Conservation (phyloP, 352 stramenopile species). For the Thalassiosira livingstoniorum region DNA sequence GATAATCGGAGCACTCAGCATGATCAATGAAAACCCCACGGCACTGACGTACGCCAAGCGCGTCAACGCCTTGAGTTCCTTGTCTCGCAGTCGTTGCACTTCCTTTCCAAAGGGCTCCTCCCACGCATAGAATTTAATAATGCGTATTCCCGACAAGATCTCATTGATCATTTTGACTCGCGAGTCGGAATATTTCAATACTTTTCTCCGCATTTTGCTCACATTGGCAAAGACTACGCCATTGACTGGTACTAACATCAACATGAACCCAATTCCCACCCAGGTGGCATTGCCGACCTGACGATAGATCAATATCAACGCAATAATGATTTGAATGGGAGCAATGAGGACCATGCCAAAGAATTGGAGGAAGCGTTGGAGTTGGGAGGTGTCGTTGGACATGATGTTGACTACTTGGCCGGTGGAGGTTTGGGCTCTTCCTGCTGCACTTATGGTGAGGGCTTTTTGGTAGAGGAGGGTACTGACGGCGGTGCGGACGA, state of each 20-base stretch:
- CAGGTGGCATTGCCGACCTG: conserved; percentile 84
- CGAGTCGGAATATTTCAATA: conserved; percentile 85
- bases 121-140: conserved; percentile 96
- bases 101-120: conserved; percentile 90
- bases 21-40: conserved; percentile 84
- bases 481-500: conserved; percentile 79
- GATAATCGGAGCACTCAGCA: conserved; percentile 83
- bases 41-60: conserved; percentile 80
- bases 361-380: conserved; percentile 85
- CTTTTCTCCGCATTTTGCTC: conserved; percentile 71
- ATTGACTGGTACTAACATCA: conserved; percentile 79
- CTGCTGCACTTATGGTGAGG: conserved; percentile 71
- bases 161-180: conserved; percentile 94
- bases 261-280: conserved; percentile 84
- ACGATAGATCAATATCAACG: conserved; percentile 82
- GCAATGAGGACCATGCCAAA: conserved; percentile 92
- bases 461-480: conserved; percentile 82
- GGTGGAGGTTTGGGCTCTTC: conserved; percentile 75
- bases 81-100: conserved; percentile 82
- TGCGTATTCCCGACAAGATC: conserved; percentile 91
- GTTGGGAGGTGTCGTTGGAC: conserved; percentile 81
- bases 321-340: conserved; percentile 85
- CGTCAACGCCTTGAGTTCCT: conserved; percentile 86
- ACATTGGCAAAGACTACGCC: conserved; percentile 77
- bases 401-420: conserved; percentile 87